phyloP scores from a whole-genome alignment of 441 rosid genomes.

The Geranium incanum region DNA sequence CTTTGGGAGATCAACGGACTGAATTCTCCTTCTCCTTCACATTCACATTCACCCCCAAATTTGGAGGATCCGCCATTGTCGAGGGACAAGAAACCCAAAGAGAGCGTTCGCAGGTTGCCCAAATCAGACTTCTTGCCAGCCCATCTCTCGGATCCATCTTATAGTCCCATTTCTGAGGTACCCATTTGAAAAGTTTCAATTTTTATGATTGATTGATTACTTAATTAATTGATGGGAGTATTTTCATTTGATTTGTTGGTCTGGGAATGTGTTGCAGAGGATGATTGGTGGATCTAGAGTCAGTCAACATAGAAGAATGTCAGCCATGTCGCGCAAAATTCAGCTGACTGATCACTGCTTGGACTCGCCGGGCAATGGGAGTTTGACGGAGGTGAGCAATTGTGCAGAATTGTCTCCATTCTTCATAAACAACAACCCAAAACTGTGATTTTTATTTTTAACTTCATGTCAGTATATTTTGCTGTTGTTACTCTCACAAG shows the following conservation, averaged over 20 bases:
- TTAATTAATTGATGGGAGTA: no score
- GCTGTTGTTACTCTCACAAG: neutral
- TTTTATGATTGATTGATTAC: no score
- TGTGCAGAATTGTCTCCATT: conserved; percentile 3
- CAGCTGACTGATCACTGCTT: conserved; percentile 49
- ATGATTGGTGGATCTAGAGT: conserved; percentile 67
- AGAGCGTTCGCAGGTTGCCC: conserved; percentile 40
- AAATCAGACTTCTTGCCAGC: conserved; percentile 76
- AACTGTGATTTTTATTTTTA: conserved; percentile 12
- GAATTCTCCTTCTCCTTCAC: conserved; percentile 36
- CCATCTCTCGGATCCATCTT: conserved; percentile 94
- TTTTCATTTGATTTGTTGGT: conserved; percentile 18
- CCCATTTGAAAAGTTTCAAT: neutral
- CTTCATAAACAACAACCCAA: neutral
- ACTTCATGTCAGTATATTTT: neutral
- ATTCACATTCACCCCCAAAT: conserved; percentile 37
- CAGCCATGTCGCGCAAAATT: conserved; percentile 56
- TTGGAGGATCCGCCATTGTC: conserved; percentile 37
- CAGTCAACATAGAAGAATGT: conserved; percentile 64
- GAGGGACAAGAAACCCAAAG: conserved; percentile 41
- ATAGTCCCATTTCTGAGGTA: conserved; percentile 93
- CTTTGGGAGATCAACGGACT: conserved; percentile 98
- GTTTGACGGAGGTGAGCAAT: conserved; percentile 75
- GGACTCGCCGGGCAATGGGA: conserved; percentile 69
- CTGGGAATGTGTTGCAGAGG: conserved; percentile 37